Evolutionary conservation across 306 rosid species (phyloP).

Genomic region (Castanea crenata): DNA sequence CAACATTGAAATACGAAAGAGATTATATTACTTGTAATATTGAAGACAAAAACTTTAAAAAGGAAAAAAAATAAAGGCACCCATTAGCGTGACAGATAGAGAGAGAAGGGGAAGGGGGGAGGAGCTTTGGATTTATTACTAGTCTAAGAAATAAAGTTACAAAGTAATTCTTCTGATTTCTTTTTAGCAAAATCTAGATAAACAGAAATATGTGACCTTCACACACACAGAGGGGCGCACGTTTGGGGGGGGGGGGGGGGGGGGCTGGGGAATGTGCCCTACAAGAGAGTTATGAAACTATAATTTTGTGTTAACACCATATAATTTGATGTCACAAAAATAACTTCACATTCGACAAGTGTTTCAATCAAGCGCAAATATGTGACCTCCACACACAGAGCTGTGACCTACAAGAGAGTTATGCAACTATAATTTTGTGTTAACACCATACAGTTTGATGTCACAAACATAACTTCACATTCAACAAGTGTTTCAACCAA

Average conservation of each 20-base stretch:
- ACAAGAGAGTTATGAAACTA: neutral
- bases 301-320: neutral
- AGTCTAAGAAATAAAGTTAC: no score
- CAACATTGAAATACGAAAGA: constrained; percentile 33
- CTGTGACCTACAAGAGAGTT: neutral
- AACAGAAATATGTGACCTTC: neutral
- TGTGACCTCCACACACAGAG: neutral
- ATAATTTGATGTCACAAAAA: neutral
- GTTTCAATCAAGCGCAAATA: neutral
- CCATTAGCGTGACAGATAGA: neutral
- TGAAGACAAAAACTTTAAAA: neutral
- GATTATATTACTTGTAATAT: constrained; percentile 11
- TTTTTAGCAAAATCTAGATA: neutral
- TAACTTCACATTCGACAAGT: neutral
- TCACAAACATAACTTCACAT: neutral
- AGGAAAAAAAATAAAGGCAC: constrained; percentile 5
- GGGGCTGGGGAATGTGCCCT: neutral
- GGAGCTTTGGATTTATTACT: no score
- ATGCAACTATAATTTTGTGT: neutral
- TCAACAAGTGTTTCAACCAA: neutral
- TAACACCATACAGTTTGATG: neutral
- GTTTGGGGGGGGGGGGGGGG: no score
- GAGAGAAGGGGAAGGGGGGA: neutral
- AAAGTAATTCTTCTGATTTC: neutral
- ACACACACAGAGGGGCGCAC: neutral